Evolutionary conservation across 2,329 filamentous ascomycete genomes (phyloP), one percentile per base, ranked within the genome.

Genomic region (Penicillium verrucosum): DNA sequence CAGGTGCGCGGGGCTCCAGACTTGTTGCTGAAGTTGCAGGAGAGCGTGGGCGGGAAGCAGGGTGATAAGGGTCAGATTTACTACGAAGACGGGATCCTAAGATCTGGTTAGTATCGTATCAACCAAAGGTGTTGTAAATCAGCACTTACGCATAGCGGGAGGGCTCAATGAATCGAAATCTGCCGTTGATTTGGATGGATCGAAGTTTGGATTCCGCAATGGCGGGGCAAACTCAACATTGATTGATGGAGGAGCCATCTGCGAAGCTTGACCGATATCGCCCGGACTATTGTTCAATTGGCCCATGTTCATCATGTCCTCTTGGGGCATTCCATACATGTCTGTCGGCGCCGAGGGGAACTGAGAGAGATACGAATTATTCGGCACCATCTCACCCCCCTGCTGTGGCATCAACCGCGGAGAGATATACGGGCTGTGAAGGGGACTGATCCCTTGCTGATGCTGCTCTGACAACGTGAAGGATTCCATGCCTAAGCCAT

Each of bases 201-300:
- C 88, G 69, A 89, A 88, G 64, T 81, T 85, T 51, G 80, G 83
- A 66, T 84, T 84, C 56, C 83, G 78, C 51, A 89, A 84, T 9
- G 87, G 87, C 25, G 92, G 92, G 16, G 92, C 92, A 73, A 90
- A 92, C 70, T 96, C 90, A 65, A 97, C 94, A 70, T 94, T 96
- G 75, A 97, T 97, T 50, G 92, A 90, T 0, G 92, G 92, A n/a
- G 92, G 90, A 4, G 88, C 89, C 87, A 96, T 94, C 64, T 89
- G 83, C 48, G 87, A 84, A 44, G 83, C 85, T 69, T 83, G 86
- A 6, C 85, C 84, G 70, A 89, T 83, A 56, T 92, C 89, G 30
- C 75, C 72, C 25, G 75, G 75, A n/a, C 73, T 72, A 25, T 79
- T 76, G 56, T 72, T 77, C 37, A 80, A 55, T 36, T 65, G 75